phyloP scores from a whole-genome alignment of 2,329 filamentous ascomycete genomes.

The Talaromyces islandicus region DNA sequence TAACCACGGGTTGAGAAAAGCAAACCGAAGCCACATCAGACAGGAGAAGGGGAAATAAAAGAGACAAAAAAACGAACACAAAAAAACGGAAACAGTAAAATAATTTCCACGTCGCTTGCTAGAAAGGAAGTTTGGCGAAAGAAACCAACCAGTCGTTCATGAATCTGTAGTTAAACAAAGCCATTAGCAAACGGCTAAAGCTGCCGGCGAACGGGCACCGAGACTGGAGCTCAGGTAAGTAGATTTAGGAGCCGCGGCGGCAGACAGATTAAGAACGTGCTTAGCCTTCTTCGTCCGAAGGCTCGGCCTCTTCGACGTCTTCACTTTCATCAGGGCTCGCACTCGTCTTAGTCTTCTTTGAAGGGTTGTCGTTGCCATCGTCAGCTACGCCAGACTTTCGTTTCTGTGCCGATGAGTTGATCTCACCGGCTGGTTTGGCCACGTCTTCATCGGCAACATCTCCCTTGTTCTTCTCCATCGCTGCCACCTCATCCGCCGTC shows the following conservation, averaged over 20 bases:
- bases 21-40: constrained; percentile 10
- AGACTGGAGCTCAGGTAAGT: constrained; percentile 2
- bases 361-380: constrained; percentile 35
- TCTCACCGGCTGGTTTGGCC: constrained; percentile 26
- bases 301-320: constrained; percentile 37
- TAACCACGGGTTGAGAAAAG: constrained; percentile 4
- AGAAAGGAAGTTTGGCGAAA: constrained; percentile 9
- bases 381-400: constrained; percentile 44
- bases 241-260: not conserved
- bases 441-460: constrained; percentile 22
- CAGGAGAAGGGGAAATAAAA: constrained; percentile 9
- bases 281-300: constrained; percentile 47
- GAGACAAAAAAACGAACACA: constrained; percentile 13
- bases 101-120: constrained; percentile 29
- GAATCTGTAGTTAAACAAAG: constrained; percentile 3
- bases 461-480: constrained; percentile 65
- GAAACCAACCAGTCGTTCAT: constrained; percentile 14
- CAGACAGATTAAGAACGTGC: not conserved
- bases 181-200: not conserved
- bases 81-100: constrained; percentile 1
- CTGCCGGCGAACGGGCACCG: not conserved
- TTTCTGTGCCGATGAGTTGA: constrained; percentile 38
- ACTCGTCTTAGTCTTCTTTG: constrained; percentile 49
- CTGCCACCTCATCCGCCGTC: constrained; percentile 90
- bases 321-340: constrained; percentile 49